Evolutionary conservation across 805 yeast genomes (phyloP).

Genomic region (Torulaspora delbrueckii): DNA sequence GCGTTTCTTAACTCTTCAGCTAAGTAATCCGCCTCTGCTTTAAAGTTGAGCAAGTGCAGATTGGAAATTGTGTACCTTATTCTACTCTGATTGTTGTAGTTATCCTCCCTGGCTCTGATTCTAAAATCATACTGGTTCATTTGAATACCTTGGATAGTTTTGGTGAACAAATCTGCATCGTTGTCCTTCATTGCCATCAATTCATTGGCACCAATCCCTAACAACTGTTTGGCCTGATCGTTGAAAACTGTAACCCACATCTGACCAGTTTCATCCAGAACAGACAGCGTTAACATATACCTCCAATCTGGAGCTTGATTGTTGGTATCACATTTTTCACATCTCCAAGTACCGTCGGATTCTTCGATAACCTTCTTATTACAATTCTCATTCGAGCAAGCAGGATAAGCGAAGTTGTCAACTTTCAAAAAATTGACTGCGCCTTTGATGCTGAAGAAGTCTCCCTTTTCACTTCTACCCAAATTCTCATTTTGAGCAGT

Average conservation of each 20-base stretch:
- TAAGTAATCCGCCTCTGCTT: slow-evolving; percentile 56
- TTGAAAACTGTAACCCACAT: slow-evolving; percentile 86
- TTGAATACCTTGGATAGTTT: slow-evolving; percentile 44
- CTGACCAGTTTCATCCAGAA: slow-evolving; percentile 79
- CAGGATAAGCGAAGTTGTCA: slow-evolving; percentile 83
- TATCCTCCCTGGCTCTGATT: slow-evolving; percentile 76
- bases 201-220: slow-evolving; percentile 60
- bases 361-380: slow-evolving; percentile 77
- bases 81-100: slow-evolving; percentile 71
- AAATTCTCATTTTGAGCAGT: slow-evolving; percentile 62
- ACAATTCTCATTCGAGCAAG: slow-evolving; percentile 75
- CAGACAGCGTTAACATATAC: slow-evolving; percentile 68
- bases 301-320: slow-evolving; percentile 70
- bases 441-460: slow-evolving; percentile 72
- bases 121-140: slow-evolving; percentile 73
- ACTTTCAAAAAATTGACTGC: slow-evolving; percentile 64
- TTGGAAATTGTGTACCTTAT: slow-evolving; percentile 67
- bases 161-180: slow-evolving; percentile 44
- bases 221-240: slow-evolving; percentile 65
- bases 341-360: slow-evolving; percentile 76
- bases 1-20: slow-evolving; percentile 35
- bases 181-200: slow-evolving; percentile 46
- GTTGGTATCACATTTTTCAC: slow-evolving; percentile 81
- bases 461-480: slow-evolving; percentile 74
- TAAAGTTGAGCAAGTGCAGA: slow-evolving; percentile 49